Percentiles rank a stretch among this genome's conserved stretches.
phyloP scores from a whole-genome alignment of 148 eudicot species.

The Bassia scoparia region DNA sequence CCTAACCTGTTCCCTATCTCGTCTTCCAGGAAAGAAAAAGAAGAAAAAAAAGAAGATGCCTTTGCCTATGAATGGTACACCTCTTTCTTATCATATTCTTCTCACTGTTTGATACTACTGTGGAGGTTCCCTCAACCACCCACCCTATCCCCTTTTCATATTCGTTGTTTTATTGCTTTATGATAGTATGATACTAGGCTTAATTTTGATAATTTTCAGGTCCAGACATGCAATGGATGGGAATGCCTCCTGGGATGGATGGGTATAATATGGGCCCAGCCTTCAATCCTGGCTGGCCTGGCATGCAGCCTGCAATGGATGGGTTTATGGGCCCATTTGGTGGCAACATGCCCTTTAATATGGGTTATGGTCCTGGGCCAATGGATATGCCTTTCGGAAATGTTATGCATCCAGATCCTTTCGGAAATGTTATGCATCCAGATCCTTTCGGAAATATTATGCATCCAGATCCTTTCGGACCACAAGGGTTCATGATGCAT shows the following conservation, averaged over 20 bases:
- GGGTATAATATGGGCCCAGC: conserved; percentile 59
- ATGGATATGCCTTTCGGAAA: conserved; percentile 40
- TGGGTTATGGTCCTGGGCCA: conserved; percentile 25
- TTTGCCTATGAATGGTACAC: conserved; percentile 50
- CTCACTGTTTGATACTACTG: no score
- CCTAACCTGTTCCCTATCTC: conserved; percentile 35
- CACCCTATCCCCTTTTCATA: conserved; percentile 1
- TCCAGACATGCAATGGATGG: conserved; percentile 82
- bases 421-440: conserved; percentile 52
- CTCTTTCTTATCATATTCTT: neutral
- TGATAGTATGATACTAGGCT: conserved; percentile 9
- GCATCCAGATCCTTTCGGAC: conserved; percentile 64
- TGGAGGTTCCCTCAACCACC: no score
- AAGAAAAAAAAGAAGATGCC: conserved; percentile 78
- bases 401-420: conserved; percentile 64
- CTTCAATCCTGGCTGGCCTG: conserved; percentile 74
- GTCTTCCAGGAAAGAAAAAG: conserved; percentile 69
- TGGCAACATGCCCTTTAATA: conserved; percentile 60
- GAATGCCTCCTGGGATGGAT: conserved; percentile 51
- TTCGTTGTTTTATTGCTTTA: conserved; percentile 27
- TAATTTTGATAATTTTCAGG: conserved; percentile 35
- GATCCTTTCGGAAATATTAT: conserved; percentile 62
- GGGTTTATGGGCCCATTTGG: conserved; percentile 52
- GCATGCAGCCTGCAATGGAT: conserved; percentile 77
- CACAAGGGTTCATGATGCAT: conserved; percentile 54